A percentile compares a stretch with the other conserved stretches of the same genome.
Conservation (phyloP, 106 monocot species). For the Dendrobium chrysotoxum region DNA sequence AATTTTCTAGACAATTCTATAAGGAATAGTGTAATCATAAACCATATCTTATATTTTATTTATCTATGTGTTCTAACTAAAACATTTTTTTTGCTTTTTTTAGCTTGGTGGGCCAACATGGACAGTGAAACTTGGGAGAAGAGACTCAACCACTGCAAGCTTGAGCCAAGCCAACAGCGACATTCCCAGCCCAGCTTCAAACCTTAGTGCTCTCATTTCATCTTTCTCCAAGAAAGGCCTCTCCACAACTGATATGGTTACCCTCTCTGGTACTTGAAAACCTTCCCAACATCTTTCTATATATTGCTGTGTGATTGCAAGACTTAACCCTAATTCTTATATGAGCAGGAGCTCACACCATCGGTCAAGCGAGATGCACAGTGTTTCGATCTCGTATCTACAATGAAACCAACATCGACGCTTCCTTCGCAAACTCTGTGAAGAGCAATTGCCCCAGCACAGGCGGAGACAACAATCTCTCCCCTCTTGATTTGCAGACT, state of each 20-base stretch:
- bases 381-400: constrained; percentile 33
- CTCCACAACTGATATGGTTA: constrained; percentile 38
- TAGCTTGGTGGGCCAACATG: constrained; percentile 76
- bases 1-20: too few species aligned
- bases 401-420: constrained; percentile 45
- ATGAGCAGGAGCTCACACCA: constrained; percentile 39
- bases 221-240: constrained; percentile 42
- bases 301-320: neutral
- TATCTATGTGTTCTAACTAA: neutral
- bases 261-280: constrained; percentile 37
- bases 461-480: constrained; percentile 30
- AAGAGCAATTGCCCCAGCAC: constrained; percentile 29
- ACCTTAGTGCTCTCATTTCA: constrained; percentile 36
- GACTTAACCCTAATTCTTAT: neutral
- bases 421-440: constrained; percentile 20
- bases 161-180: constrained; percentile 46
- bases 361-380: constrained; percentile 41
- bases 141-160: constrained; percentile 69
- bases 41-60: neutral
- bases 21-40: too few species aligned
- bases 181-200: constrained; percentile 37
- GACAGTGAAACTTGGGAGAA: constrained; percentile 59
- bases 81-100: too few species aligned
- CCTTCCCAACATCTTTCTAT: too few species aligned
- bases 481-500: constrained; percentile 25